Conservation (phyloP, 139 green algal species). For the Tetradesmus lagerheimii region DNA sequence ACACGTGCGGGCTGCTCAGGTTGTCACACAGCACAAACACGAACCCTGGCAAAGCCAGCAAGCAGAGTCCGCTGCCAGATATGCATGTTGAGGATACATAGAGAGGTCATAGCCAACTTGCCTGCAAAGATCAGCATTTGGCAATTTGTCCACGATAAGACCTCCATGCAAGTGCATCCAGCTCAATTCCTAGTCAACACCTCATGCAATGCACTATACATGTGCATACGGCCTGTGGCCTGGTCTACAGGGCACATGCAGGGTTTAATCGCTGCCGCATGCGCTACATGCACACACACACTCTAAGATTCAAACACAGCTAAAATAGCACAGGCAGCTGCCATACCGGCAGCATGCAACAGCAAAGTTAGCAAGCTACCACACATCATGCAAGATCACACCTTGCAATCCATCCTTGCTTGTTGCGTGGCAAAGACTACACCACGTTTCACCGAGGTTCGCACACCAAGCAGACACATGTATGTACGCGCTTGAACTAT, state of each 20-base stretch:
- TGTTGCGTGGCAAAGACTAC: neutral
- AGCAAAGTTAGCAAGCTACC: neutral
- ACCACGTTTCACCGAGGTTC: neutral
- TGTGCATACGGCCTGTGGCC: neutral
- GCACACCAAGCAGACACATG: neutral
- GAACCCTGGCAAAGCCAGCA: neutral
- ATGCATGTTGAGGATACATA: neutral
- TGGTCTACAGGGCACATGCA: neutral
- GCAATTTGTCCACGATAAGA: neutral
- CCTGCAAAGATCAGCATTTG: too few species aligned
- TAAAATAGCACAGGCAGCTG: neutral
- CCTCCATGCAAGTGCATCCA: neutral
- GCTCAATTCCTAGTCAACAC: neutral
- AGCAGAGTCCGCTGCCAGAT: neutral
- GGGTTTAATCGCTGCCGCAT: neutral
- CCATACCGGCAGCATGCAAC: neutral
- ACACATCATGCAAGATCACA: too few species aligned
- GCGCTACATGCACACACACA: slow-evolving; percentile 4
- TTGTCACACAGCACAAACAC: neutral
- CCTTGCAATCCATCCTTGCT: neutral
- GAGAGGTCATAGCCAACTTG: too few species aligned
- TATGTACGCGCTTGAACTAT: neutral
- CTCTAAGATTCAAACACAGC: neutral
- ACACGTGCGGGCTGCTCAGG: neutral
- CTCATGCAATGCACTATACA: neutral